Evolutionary conservation across 768 basidiomycete species (phyloP).

Genomic region (Leccinum rimulosum): DNA sequence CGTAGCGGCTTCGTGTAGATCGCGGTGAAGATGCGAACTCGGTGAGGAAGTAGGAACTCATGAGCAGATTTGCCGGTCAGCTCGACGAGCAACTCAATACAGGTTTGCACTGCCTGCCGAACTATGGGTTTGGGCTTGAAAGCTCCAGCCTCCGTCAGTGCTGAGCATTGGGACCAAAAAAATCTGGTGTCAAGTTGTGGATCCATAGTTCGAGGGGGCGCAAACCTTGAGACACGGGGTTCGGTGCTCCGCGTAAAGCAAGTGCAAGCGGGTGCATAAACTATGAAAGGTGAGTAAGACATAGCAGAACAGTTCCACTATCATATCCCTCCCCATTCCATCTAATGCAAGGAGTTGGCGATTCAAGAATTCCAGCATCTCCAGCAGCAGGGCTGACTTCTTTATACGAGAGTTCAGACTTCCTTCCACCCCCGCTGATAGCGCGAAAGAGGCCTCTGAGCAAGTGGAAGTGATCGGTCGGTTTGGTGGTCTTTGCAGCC

Average conservation of each 20-base stretch:
- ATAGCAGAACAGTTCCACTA: too few relatives aligned
- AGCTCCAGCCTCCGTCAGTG: conserved; percentile 51
- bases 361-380: too few relatives aligned
- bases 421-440: conserved; percentile 87
- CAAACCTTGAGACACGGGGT: too few relatives aligned
- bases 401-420: conserved; percentile 92
- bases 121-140: conserved; percentile 84
- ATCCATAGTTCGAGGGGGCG: too few relatives aligned
- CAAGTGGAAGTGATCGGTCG: conserved; percentile 89
- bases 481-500: conserved; percentile 87
- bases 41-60: conserved; percentile 80
- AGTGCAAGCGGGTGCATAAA: too few relatives aligned
- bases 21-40: conserved; percentile 81
- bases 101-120: conserved; percentile 77
- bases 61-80: conserved; percentile 66
- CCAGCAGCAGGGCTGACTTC: conserved; percentile 51
- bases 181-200: too few relatives aligned
- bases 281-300: too few relatives aligned
- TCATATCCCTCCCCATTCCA: too few relatives aligned
- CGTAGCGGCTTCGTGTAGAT: conserved; percentile 98
- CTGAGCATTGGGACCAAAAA: too few relatives aligned
- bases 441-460: conserved; percentile 90
- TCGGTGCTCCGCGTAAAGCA: too few relatives aligned
- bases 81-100: conserved; percentile 74
- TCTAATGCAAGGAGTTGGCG: too few relatives aligned